Evolutionary conservation across 352 stramenopile genomes (phyloP).

Genomic region (Phytophthora citrophthora): DNA sequence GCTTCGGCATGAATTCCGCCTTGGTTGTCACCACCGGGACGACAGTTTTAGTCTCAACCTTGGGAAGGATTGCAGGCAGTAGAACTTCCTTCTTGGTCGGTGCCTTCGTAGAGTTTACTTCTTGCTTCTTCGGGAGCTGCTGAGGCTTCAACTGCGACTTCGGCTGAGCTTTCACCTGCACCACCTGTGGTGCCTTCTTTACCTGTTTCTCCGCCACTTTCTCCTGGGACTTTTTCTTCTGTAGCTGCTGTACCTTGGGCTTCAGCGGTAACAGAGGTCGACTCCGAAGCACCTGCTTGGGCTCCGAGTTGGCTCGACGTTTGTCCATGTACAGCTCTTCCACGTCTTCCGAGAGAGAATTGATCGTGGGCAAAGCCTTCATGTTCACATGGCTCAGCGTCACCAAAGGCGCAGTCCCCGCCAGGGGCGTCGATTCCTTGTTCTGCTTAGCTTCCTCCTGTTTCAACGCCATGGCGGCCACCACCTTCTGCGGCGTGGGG

Average conservation of each 20-base stretch:
- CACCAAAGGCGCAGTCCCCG: conserved; percentile 11
- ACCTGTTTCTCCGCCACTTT: conserved; percentile 12
- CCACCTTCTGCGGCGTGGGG: conserved; percentile 32
- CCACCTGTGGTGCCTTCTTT: conserved; percentile 1
- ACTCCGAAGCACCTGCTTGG: conserved; percentile 33
- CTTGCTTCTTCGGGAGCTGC: conserved; percentile 4
- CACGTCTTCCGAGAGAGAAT: conserved; percentile 1
- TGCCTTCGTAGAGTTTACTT: conserved; percentile 1
- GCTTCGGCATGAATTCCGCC: conserved; percentile 10
- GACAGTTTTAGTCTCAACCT: conserved; percentile 12
- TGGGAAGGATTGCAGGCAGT: not conserved
- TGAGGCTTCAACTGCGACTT: conserved; percentile 12
- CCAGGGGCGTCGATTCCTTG: conserved; percentile 10
- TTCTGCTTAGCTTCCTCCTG: conserved; percentile 18
- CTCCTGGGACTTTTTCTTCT: conserved; percentile 19
- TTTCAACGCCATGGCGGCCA: conserved; percentile 33
- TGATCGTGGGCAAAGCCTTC: conserved; percentile 21
- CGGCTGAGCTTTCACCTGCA: conserved; percentile 13
- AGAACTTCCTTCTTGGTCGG: conserved; percentile 11
- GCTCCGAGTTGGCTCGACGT: conserved; percentile 34
- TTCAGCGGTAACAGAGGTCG: conserved; percentile 27
- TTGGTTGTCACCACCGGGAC: conserved; percentile 15
- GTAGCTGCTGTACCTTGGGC: conserved; percentile 23
- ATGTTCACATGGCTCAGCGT: conserved; percentile 27
- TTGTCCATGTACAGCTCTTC: conserved; percentile 31